These are phyloP conservation scores for Mycena amicta DNA, from an alignment of 768 basidiomycete species.

Conservation along the genomic window DNA sequence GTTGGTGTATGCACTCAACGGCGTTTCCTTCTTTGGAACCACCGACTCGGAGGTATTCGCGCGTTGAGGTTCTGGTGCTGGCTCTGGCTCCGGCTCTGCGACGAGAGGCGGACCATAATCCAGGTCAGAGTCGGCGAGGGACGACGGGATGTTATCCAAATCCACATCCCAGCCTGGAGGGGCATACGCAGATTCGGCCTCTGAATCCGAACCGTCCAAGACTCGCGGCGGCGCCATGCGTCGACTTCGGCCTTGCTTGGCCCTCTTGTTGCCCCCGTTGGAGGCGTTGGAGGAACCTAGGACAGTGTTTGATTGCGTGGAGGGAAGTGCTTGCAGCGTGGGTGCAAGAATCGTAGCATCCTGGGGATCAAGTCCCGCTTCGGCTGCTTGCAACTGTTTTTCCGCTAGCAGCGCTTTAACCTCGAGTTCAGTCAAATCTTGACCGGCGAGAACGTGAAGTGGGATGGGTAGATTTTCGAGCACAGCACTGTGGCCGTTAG, in stretches of 20 bases:
- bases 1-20: constrained; percentile 7
- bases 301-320: background rate
- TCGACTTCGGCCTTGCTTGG: background rate
- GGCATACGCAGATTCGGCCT: background rate
- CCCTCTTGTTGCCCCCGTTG: background rate
- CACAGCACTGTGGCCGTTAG: constrained; percentile 19
- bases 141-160: constrained; percentile 15
- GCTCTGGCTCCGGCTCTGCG: constrained; percentile 16
- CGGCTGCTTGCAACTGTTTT: constrained; percentile 6
- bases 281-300: background rate
- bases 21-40: background rate
- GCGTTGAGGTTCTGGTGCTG: constrained; percentile 4
- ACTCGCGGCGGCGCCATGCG: background rate
- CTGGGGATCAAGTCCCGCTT: background rate
- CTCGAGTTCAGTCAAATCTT: constrained; percentile 39
- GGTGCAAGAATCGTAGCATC: background rate
- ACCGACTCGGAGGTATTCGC: constrained; percentile 8
- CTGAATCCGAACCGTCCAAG: background rate
- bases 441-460: constrained; percentile 37
- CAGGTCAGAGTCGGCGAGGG: constrained; percentile 9
- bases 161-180: constrained; percentile 2
- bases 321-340: background rate
- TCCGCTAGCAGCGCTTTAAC: constrained; percentile 25
- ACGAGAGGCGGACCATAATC: background rate
- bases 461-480: constrained; percentile 36